A percentile compares a stretch with the other conserved stretches of the same genome.
phyloP scores from a whole-genome alignment of 108 stramenopile genomes.

The Nitzschia putrida region DNA sequence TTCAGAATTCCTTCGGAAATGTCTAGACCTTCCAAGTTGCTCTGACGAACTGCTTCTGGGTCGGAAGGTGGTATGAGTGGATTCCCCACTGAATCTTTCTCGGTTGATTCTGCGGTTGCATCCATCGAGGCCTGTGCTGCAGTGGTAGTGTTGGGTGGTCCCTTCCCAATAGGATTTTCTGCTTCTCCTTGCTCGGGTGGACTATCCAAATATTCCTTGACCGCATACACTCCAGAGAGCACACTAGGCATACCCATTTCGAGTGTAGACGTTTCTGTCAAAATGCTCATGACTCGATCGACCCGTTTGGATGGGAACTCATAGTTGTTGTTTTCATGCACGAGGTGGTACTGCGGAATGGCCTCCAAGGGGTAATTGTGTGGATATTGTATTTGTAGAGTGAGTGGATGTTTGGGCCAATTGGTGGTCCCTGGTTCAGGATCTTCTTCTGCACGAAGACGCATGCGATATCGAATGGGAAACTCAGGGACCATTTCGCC shows the following conservation, averaged over 20 bases:
- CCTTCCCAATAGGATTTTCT: background rate
- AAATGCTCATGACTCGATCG: constrained; percentile 36
- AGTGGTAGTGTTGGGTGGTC: background rate
- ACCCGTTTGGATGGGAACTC: constrained; percentile 53
- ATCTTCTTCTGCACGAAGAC: constrained; percentile 43
- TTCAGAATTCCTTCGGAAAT: constrained; percentile 51
- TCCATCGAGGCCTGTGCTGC: background rate
- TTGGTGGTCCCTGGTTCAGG: constrained; percentile 12
- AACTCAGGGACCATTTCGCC: constrained; percentile 32
- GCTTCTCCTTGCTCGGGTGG: constrained; percentile 2
- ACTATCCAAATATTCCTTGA: constrained; percentile 64
- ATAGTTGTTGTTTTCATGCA: constrained; percentile 71
- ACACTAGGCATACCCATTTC: constrained; percentile 77
- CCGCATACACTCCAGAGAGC: constrained; percentile 64
- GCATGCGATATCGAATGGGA: constrained; percentile 69
- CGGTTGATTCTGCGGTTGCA: background rate
- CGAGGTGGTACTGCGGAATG: constrained; percentile 46
- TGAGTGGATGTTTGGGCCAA: constrained; percentile 67
- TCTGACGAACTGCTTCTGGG: constrained; percentile 46
- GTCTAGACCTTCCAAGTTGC: constrained; percentile 59
- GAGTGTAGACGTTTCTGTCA: constrained; percentile 38
- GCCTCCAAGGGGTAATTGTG: constrained; percentile 56
- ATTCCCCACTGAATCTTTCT: background rate
- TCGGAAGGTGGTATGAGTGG: constrained; percentile 26
- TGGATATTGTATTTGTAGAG: constrained; percentile 61